Evolutionary conservation across 768 basidiomycete genomes (phyloP).

Genomic region (Fistulinella prunicolor): DNA sequence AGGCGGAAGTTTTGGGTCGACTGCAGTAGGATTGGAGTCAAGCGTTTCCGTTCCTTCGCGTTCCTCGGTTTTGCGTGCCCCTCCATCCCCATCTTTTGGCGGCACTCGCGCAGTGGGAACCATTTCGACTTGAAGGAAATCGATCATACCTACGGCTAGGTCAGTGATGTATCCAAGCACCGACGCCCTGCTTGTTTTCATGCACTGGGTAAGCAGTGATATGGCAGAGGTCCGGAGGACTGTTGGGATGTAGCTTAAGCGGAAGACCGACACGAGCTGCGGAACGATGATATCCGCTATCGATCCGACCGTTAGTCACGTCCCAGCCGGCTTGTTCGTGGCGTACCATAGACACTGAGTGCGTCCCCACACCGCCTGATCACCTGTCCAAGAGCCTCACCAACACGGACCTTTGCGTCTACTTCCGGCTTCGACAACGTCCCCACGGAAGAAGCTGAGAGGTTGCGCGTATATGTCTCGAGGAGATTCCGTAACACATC

Average conservation of each 20-base stretch:
- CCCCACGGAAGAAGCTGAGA: constrained; percentile 35
- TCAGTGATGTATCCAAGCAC: constrained; percentile 61
- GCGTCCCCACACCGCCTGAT: constrained; percentile 71
- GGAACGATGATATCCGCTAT: constrained; percentile 74
- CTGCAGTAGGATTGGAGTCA: constrained; percentile 56
- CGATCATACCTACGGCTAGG: constrained; percentile 65
- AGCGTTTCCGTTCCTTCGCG: constrained; percentile 25
- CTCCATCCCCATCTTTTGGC: constrained; percentile 17
- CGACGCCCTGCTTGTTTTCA: constrained; percentile 59
- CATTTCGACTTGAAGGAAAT: constrained; percentile 70
- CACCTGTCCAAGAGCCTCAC: constrained; percentile 80
- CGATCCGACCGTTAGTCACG: constrained; percentile 1
- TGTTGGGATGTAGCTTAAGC: constrained; percentile 60
- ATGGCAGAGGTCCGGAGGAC: constrained; percentile 67
- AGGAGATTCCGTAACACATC: constrained; percentile 68
- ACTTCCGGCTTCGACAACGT: constrained; percentile 59
- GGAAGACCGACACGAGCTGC: constrained; percentile 60
- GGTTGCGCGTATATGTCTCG: constrained; percentile 60
- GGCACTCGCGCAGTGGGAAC: constrained; percentile 23
- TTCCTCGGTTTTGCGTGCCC: constrained; percentile 4
- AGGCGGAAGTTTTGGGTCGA: constrained; percentile 66
- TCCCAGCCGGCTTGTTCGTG: not conserved
- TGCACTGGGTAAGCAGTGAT: constrained; percentile 71
- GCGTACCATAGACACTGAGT: constrained; percentile 64
- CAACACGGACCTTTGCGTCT: constrained; percentile 71